Base-by-base conservation (phyloP, 352 stramenopile species). In the Phytophthora pinifolia region DNA sequence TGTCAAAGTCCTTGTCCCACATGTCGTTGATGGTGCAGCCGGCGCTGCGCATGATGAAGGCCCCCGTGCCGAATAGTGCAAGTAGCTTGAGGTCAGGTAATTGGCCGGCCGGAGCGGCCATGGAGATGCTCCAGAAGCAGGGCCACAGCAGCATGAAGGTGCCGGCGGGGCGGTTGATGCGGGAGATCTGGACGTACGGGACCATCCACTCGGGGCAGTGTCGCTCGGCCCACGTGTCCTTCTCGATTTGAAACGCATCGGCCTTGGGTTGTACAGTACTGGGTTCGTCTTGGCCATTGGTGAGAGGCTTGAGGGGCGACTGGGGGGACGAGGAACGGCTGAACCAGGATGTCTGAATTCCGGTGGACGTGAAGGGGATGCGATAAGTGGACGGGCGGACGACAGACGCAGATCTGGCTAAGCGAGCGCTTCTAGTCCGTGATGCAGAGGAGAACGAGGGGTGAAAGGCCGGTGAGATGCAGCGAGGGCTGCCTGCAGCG, bases 21-120 rank as follows among this genome's bases (percentile, higher is more conserved):
- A 99, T 98, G 74, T 99, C 97, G 70, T 99, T 99, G 69, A 99
- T 99, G 33, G 96, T 99, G 76, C 97, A 99, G 4, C 97, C 97
- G 15, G 90, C 90, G 62, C 95, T 93, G 29, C 97, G 83, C 97
- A 99, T 99, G 54, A 98, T 84, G 72, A 99, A 91, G 15, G 97
- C 83, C 12, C 97, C 97, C 4, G 83, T 82, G 22, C 72, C 87
- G 53, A 94, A 94, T 6, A 93, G 70, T 33, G 79, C 73, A 42
- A 98, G 69, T 38, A 97, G 75, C 32, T 72, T 64, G 33, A 89
- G 32, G 50, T 98, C 86, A 0, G 92, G 91, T 0, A 97, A 59
- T 20, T 81, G 55, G n/a, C 86, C 79, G 0, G 73, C 58, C 0
- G 87, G 86, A 2, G 91, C 86, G 9, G 96, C 96, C 47, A 99